These are phyloP conservation scores for Eucalyptus sideroxylon DNA, from an alignment of 345 rosid species.

Conservation along the genomic window DNA sequence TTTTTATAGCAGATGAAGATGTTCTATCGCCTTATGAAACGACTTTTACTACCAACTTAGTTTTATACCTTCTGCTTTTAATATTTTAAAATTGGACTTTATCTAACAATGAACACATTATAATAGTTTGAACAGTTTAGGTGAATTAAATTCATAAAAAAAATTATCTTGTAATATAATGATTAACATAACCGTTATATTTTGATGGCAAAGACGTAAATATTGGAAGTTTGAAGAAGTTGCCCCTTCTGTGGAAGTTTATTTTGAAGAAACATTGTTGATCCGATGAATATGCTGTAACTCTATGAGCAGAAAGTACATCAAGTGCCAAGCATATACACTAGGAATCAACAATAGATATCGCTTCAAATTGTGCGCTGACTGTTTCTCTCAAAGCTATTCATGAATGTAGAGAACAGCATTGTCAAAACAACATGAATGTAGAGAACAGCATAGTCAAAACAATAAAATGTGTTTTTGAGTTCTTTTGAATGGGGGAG, in stretches of 20 bases:
- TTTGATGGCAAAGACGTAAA: not conserved
- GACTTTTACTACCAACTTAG: not conserved
- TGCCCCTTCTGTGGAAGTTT: not conserved
- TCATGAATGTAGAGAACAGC: not conserved
- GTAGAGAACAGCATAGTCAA: too few relatives aligned
- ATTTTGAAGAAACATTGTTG: not conserved
- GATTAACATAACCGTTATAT: not conserved
- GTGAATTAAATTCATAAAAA: not conserved
- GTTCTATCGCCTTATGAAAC: not conserved
- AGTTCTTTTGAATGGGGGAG: not conserved
- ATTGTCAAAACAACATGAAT: not conserved
- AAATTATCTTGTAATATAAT: not conserved
- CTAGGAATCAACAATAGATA: not conserved
- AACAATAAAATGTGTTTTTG: too few relatives aligned
- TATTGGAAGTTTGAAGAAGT: not conserved
- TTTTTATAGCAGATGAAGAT: not conserved
- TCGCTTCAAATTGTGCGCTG: not conserved
- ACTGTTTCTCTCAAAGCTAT: not conserved
- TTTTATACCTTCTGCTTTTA: not conserved
- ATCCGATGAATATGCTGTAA: not conserved
- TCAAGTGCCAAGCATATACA: not conserved
- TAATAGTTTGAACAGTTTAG: not conserved
- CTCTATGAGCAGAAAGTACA: not conserved
- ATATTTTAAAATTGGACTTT: not conserved
- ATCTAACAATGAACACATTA: not conserved